Percentiles rank a stretch among this genome's conserved stretches.
Evolutionary conservation across 2,329 filamentous ascomycete genomes (phyloP).

Genomic region (Didymella pomorum): DNA sequence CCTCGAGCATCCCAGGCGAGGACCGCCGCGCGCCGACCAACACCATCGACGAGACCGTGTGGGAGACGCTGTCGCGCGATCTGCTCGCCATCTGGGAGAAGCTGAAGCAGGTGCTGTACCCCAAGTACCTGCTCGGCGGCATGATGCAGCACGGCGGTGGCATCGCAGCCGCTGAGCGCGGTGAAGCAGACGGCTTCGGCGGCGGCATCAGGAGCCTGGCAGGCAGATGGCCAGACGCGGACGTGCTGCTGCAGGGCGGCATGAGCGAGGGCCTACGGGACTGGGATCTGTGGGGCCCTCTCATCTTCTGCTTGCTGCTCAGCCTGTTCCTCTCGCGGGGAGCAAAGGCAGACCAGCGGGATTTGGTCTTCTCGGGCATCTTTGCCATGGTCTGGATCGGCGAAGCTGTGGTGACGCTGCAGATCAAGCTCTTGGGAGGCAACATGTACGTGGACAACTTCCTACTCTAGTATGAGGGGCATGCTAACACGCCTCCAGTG

Average conservation of each 20-base stretch:
- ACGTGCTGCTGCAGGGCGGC: slow-evolving; percentile 69
- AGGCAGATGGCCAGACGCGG: slow-evolving; percentile 72
- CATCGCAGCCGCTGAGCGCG: slow-evolving; percentile 65
- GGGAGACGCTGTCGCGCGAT: slow-evolving; percentile 95
- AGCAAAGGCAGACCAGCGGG: slow-evolving; percentile 80
- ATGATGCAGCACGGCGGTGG: slow-evolving; percentile 67
- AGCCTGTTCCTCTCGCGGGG: slow-evolving; percentile 87
- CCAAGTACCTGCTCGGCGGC: slow-evolving; percentile 85
- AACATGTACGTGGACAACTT: slow-evolving; percentile 78
- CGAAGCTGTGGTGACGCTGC: slow-evolving; percentile 94
- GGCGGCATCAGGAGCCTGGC: slow-evolving; percentile 63
- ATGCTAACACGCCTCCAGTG: slow-evolving; percentile 65
- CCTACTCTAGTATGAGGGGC: neutral
- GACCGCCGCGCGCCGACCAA: slow-evolving; percentile 88
- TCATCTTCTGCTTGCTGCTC: slow-evolving; percentile 91
- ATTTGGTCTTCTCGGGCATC: slow-evolving; percentile 91
- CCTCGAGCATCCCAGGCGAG: slow-evolving; percentile 88
- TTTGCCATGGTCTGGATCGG: slow-evolving; percentile 98
- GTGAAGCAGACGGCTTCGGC: slow-evolving; percentile 56
- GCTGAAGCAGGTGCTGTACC: slow-evolving; percentile 96
- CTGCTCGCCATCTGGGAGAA: slow-evolving; percentile 95
- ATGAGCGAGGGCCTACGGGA: slow-evolving; percentile 93
- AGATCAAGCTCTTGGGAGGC: slow-evolving; percentile 94
- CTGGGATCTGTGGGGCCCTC: slow-evolving; percentile 98
- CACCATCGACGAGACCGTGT: slow-evolving; percentile 96